phyloP scores from a whole-genome alignment of 1,284 basidiomycete genomes.

The Chiua sp. region DNA sequence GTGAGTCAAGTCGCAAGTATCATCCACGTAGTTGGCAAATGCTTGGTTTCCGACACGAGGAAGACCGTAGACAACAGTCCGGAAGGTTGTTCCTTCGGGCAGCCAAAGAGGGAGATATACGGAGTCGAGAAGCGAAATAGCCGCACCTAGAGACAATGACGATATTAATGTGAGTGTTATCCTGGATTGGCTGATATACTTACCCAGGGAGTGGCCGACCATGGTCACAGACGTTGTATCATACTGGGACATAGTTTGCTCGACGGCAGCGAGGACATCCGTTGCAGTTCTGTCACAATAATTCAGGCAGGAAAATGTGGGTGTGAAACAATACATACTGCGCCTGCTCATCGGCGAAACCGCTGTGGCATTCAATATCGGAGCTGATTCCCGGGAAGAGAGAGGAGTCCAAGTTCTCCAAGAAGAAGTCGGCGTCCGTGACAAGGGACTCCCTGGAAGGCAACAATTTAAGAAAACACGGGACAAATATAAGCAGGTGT shows the following conservation, averaged over 20 bases:
- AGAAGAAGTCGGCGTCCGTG: slow-evolving; percentile 56
- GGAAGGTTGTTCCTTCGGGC: slow-evolving; percentile 39
- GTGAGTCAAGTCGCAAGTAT: slow-evolving; percentile 47
- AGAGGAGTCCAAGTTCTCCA: slow-evolving; percentile 44
- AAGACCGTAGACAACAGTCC: slow-evolving; percentile 55
- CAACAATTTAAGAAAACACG: not conserved
- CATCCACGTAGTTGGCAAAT: slow-evolving; percentile 65
- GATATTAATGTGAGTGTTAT: not conserved
- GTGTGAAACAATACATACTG: slow-evolving; percentile 39
- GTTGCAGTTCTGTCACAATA: slow-evolving; percentile 49
- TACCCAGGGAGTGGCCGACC: slow-evolving; percentile 63
- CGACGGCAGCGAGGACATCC: slow-evolving; percentile 54
- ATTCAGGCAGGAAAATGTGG: not conserved
- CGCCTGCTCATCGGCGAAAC: slow-evolving; percentile 61
- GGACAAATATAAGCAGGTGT: not conserved
- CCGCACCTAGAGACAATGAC: slow-evolving; percentile 42
- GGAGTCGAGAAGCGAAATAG: slow-evolving; percentile 55
- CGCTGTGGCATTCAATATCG: slow-evolving; percentile 57
- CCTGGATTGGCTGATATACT: slow-evolving; percentile 5
- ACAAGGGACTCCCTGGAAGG: slow-evolving; percentile 49
- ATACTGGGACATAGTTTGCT: slow-evolving; percentile 46
- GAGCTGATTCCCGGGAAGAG: slow-evolving; percentile 66
- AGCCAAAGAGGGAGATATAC: slow-evolving; percentile 46
- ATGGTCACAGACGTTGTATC: slow-evolving; percentile 50
- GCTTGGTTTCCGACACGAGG: slow-evolving; percentile 72